Evolutionary conservation across 805 yeast species (phyloP), one percentile per base, ranked within the genome.

Genomic region (Saccharomycopsis oosterbeekiorum): DNA sequence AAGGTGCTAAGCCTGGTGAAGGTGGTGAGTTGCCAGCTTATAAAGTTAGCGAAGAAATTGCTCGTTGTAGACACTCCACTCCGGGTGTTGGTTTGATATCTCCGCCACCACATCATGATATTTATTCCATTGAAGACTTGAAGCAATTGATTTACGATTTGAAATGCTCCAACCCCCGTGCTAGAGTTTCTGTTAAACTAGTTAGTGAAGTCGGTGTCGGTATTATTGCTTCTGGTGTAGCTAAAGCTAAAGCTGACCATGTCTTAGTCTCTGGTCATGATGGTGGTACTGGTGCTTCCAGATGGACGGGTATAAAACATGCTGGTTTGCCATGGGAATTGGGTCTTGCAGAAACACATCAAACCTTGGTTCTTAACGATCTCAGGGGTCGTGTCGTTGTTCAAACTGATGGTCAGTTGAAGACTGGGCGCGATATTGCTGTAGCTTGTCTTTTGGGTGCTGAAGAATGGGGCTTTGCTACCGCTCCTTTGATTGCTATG

Each of bases 231-330:
- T 90, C 97, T 54, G 99, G 99, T 82, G 99, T 93, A 36, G 98
- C 98, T 64, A 93, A 93, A 77, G 99, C 99, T 19, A 96, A 94
- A 72, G 97, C 98, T 14, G 98, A 94, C 72, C 97, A 93, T 72
- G 88, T 93, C 70, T 81, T 93, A 71, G 89, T 93, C 66, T 89
- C 97, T 64, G 98, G 98, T 70, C 97, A 96, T 71, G 98, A 93
- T 75, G 99, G 99, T 83, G 99, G 99, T 79, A 93, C 99, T 62
- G 99, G 99, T 85, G 99, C 99, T 63, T 93, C 97, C 63, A 84
- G 96, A 74, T 89, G 96, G 90, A 92, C 97, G 21, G 94, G 97
- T 73, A 91, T 93, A 73, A 92, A 92, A 74, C 86, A 92, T 72
- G 97, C 99, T 62, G 98, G 99, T 75, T 81, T 93, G 67, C 98